These are phyloP conservation scores for Candida neerlandica DNA, from an alignment of 1,139 yeast species.

Conservation along the genomic window DNA sequence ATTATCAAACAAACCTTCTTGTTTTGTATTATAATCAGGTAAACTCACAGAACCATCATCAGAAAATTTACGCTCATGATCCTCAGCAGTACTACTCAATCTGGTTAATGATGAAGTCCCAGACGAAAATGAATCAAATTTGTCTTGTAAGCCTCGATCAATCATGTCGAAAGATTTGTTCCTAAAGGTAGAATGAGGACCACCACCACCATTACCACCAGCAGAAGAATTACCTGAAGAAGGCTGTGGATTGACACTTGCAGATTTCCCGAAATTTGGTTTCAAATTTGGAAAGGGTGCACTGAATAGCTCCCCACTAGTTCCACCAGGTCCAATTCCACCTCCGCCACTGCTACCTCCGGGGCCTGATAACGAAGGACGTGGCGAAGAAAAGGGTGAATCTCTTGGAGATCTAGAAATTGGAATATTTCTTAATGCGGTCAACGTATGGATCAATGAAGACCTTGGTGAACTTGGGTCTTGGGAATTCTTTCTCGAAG, in stretches of 20 bases:
- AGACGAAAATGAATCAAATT: constrained; percentile 18
- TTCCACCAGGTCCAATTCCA: neutral
- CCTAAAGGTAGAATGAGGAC: neutral
- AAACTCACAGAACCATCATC: constrained; percentile 6
- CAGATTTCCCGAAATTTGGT: constrained; percentile 15
- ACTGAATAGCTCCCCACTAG: constrained; percentile 20
- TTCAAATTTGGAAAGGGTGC: constrained; percentile 27
- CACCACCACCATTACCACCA: neutral
- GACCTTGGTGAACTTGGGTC: constrained; percentile 47
- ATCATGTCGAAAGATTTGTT: constrained; percentile 9
- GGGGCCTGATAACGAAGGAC: constrained; percentile 44
- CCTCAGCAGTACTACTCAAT: constrained; percentile 5
- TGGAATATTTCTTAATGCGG: constrained; percentile 46
- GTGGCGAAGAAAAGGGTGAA: constrained; percentile 51
- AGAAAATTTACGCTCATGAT: constrained; percentile 2
- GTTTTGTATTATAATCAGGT: neutral
- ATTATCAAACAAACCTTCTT: constrained; percentile 26
- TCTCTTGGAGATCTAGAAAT: constrained; percentile 40
- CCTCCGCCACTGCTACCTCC: constrained; percentile 16
- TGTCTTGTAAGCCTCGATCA: neutral
- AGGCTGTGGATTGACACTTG: neutral
- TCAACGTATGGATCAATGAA: constrained; percentile 45
- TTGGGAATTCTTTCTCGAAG: constrained; percentile 40
- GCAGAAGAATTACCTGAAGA: neutral
- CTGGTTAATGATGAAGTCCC: constrained; percentile 14